These are phyloP conservation scores for Penicillium herquei DNA, from an alignment of 495 filamentous ascomycete genomes.

Conservation along the genomic window DNA sequence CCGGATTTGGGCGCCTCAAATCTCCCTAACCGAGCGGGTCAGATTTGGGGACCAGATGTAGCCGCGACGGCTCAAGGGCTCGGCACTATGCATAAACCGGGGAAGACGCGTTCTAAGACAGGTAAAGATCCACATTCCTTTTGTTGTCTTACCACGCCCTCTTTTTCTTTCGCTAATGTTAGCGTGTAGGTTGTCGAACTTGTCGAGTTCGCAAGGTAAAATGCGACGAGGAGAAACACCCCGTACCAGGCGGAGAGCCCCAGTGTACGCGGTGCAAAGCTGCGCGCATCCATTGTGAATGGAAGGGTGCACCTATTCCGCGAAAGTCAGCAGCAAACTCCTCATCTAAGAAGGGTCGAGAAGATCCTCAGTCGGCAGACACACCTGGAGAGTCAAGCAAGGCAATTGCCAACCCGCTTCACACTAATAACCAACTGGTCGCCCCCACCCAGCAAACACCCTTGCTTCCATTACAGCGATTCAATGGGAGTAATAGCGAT, in stretches of 20 bases:
- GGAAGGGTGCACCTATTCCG: constrained; percentile 31
- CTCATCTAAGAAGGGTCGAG: constrained; percentile 3
- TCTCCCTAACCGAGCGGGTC: constrained; percentile 1
- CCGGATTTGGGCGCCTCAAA: not conserved
- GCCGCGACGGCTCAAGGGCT: constrained; percentile 1
- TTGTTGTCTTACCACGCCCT: not conserved
- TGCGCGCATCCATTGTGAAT: constrained; percentile 31
- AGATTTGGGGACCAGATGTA: constrained; percentile 7
- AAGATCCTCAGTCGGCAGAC: constrained; percentile 4
- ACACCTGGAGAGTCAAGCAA: not conserved
- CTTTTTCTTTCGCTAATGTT: not conserved
- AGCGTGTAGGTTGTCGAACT: constrained; percentile 28
- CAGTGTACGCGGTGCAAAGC: constrained; percentile 29
- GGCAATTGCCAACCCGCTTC: not conserved
- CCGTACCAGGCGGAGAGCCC: constrained; percentile 23
- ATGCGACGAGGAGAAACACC: constrained; percentile 35
- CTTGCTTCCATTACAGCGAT: constrained; percentile 8
- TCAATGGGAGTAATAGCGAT: not conserved
- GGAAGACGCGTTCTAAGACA: constrained; percentile 34
- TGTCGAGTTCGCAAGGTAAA: constrained; percentile 37
- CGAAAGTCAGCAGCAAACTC: constrained; percentile 11
- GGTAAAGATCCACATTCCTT: constrained; percentile 26
- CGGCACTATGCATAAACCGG: constrained; percentile 23
- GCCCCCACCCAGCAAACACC: not conserved
- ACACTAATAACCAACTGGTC: not conserved